Conservation (phyloP, 768 basidiomycete genomes). For the Auriscalpium orientale region DNA sequence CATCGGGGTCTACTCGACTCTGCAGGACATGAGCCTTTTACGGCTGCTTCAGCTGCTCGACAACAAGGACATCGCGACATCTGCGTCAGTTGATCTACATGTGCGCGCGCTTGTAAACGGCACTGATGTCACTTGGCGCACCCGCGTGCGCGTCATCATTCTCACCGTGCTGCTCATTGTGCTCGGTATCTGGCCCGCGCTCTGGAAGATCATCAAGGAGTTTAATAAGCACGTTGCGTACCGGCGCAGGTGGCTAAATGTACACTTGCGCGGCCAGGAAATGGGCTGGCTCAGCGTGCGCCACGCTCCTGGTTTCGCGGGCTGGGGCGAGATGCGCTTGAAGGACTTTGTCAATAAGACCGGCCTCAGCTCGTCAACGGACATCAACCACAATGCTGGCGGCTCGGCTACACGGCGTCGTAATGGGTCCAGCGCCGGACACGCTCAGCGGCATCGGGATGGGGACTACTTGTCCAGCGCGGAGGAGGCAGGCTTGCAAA, state of each 20-base stretch:
- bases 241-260: conserved; percentile 51
- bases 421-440: neutral
- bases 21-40: conserved; percentile 72
- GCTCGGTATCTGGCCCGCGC: conserved; percentile 56
- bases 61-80: conserved; percentile 26
- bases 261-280: conserved; percentile 61
- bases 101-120: conserved; percentile 31
- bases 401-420: conserved; percentile 11
- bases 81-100: conserved; percentile 20
- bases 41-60: conserved; percentile 63
- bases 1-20: conserved; percentile 54
- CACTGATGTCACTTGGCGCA: conserved; percentile 31
- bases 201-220: conserved; percentile 58
- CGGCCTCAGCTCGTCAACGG: conserved; percentile 57
- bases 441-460: neutral
- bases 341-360: conserved; percentile 62
- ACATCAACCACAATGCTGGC: conserved; percentile 22
- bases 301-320: conserved; percentile 57
- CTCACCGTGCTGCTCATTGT: conserved; percentile 54
- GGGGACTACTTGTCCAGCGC: conserved; percentile 5
- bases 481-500: conserved; percentile 41
- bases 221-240: conserved; percentile 49
- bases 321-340: conserved; percentile 66
- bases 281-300: conserved; percentile 67
- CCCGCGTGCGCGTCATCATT: conserved; percentile 60